Percentiles rank a stretch among this genome's conserved stretches.
phyloP scores from a whole-genome alignment of 176 grass and related monocot genomes.

The Eragrostis curvula region DNA sequence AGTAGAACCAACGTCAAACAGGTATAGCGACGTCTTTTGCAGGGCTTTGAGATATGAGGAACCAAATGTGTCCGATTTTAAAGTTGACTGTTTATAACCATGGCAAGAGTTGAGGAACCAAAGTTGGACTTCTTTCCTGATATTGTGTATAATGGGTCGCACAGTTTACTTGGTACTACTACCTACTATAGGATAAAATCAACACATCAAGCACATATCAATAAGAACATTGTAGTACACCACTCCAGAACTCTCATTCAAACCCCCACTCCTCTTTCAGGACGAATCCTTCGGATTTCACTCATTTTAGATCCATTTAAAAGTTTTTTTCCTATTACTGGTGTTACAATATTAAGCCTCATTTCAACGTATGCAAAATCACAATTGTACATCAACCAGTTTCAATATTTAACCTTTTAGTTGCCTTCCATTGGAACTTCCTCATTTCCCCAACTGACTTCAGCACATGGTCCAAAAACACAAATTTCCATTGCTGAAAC shows the following conservation, averaged over 20 bases:
- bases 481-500: too few relatives aligned
- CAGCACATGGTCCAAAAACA: not conserved
- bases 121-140: too few relatives aligned
- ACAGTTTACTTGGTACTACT: not conserved
- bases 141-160: too few relatives aligned
- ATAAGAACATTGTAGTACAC: not conserved
- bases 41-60: too few relatives aligned
- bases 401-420: conserved; percentile 9
- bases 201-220: not conserved
- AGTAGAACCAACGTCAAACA: too few relatives aligned
- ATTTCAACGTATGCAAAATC: not conserved
- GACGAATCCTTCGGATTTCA: too few relatives aligned
- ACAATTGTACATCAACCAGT: not conserved
- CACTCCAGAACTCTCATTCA: too few relatives aligned
- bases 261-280: too few relatives aligned
- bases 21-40: too few relatives aligned
- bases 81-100: too few relatives aligned
- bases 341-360: not conserved
- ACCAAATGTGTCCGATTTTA: too few relatives aligned
- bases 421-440: not conserved
- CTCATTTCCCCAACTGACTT: not conserved
- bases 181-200: not conserved
- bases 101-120: too few relatives aligned
- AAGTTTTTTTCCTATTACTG: not conserved
- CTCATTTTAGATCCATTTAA: not conserved